These are phyloP conservation scores for Pleurotus eryngii DNA, from an alignment of 768 basidiomycete genomes.

Conservation along the genomic window DNA sequence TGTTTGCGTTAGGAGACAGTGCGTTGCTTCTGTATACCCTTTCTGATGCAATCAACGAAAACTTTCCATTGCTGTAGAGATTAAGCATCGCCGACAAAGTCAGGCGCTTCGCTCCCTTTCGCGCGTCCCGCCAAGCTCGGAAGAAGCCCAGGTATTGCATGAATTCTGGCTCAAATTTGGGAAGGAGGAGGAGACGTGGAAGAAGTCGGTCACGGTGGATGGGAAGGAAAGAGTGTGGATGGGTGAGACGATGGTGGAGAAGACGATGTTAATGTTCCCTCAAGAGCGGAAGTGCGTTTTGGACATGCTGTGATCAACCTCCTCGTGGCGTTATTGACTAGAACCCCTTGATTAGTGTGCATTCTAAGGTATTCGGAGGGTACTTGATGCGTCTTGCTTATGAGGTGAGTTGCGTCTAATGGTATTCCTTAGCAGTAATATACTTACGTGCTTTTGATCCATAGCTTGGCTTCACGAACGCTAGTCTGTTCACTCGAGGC, in stretches of 20 bases:
- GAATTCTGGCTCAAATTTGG: slow-evolving; percentile 62
- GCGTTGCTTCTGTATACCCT: slow-evolving; percentile 15
- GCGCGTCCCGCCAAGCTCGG: slow-evolving; percentile 69
- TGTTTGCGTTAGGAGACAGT: slow-evolving; percentile 72
- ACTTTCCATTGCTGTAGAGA: slow-evolving; percentile 33
- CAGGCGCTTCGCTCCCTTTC: slow-evolving; percentile 57
- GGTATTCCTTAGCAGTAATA: neutral
- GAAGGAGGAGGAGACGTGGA: slow-evolving; percentile 30
- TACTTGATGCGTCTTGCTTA: slow-evolving; percentile 66
- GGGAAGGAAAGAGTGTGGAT: slow-evolving; percentile 60
- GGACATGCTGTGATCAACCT: neutral
- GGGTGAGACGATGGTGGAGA: slow-evolving; percentile 68
- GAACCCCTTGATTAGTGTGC: slow-evolving; percentile 44
- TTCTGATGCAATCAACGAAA: neutral
- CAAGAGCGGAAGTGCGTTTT: slow-evolving; percentile 73
- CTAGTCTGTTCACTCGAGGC: slow-evolving; percentile 64
- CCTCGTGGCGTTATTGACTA: slow-evolving; percentile 7
- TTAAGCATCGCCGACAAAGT: slow-evolving; percentile 56
- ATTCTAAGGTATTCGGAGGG: slow-evolving; percentile 83
- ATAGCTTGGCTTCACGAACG: slow-evolving; percentile 72
- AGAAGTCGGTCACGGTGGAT: slow-evolving; percentile 14
- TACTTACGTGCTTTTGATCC: no score
- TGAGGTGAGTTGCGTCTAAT: slow-evolving; percentile 39
- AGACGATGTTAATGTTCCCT: slow-evolving; percentile 77
- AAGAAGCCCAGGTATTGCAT: slow-evolving; percentile 69